phyloP scores from a whole-genome alignment of 1,139 yeast species.

The Saccharomycopsis hybrid region DNA sequence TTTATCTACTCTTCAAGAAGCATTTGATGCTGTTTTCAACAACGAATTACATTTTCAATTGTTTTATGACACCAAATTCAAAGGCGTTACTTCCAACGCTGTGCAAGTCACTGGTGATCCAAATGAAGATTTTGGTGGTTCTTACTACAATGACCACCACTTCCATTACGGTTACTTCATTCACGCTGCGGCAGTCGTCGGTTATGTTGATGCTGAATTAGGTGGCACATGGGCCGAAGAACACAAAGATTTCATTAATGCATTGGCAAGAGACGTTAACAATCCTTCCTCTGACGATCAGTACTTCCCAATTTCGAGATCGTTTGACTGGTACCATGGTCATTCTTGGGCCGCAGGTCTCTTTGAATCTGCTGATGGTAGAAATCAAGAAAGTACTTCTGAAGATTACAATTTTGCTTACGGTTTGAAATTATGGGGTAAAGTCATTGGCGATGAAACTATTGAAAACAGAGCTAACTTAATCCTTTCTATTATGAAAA shows the following conservation, averaged over 20 bases:
- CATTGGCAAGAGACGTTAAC: slow-evolving; percentile 61
- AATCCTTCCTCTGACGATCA: slow-evolving; percentile 52
- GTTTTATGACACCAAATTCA: slow-evolving; percentile 54
- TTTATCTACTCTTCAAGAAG: slow-evolving; percentile 40
- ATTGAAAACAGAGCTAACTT: slow-evolving; percentile 66
- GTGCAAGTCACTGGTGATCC: slow-evolving; percentile 44
- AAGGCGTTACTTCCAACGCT: slow-evolving; percentile 57
- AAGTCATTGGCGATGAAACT: slow-evolving; percentile 51
- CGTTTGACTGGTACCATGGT: slow-evolving; percentile 69
- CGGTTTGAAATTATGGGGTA: slow-evolving; percentile 72
- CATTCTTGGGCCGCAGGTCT: slow-evolving; percentile 77
- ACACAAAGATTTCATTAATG: slow-evolving; percentile 53
- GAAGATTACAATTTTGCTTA: slow-evolving; percentile 71
- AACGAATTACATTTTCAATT: slow-evolving; percentile 49
- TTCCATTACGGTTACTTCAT: slow-evolving; percentile 68
- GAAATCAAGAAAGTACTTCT: slow-evolving; percentile 66
- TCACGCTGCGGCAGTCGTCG: slow-evolving; percentile 67
- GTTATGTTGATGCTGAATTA: slow-evolving; percentile 45
- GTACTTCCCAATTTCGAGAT: slow-evolving; percentile 62
- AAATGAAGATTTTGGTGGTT: slow-evolving; percentile 51
- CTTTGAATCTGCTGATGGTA: slow-evolving; percentile 59
- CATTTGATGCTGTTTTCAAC: slow-evolving; percentile 41
- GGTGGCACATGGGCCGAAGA: slow-evolving; percentile 59
- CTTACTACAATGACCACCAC: slow-evolving; percentile 66
- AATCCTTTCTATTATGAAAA: slow-evolving; percentile 53